phyloP scores from a whole-genome alignment of 495 filamentous ascomycete species.

The Neurospora sp. region DNA sequence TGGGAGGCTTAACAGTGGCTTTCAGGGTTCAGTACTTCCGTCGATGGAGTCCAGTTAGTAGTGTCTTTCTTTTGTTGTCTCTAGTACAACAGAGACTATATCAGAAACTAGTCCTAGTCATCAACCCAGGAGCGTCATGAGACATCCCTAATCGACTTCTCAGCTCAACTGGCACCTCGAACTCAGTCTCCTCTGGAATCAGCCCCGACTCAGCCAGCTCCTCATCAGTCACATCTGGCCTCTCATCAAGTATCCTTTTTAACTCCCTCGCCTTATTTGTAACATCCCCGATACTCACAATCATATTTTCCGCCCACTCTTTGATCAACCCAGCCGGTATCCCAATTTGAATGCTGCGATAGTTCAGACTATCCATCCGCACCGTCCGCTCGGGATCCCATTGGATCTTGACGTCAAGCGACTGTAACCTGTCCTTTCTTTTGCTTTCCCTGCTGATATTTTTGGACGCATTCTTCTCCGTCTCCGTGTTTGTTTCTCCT shows the following conservation, averaged over 20 bases:
- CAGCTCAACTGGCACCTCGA: conserved; percentile 26
- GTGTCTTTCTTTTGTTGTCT: background rate
- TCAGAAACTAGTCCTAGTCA: background rate
- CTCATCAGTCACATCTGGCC: conserved; percentile 18
- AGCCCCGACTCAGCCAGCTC: conserved; percentile 29
- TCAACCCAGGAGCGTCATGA: background rate
- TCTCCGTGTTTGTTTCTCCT: background rate
- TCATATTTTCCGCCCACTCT: conserved; percentile 41
- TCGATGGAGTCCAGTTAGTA: no score
- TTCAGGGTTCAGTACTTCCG: background rate
- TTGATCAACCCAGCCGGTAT: conserved; percentile 32
- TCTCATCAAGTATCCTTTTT: conserved; percentile 34
- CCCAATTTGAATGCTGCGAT: conserved; percentile 53
- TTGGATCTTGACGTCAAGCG: conserved; percentile 42
- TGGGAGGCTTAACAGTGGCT: background rate
- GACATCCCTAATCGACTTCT: conserved; percentile 10
- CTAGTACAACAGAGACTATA: background rate
- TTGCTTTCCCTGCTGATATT: background rate
- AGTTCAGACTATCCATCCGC: conserved; percentile 27
- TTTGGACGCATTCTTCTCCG: background rate
- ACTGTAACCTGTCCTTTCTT: conserved; percentile 11
- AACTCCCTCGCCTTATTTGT: conserved; percentile 41
- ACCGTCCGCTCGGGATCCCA: conserved; percentile 53
- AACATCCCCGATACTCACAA: conserved; percentile 48
- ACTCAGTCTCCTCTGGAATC: conserved; percentile 38